A percentile compares a stretch with the other conserved stretches of the same genome.
phyloP scores from a whole-genome alignment of 768 basidiomycete species.

The Panaeolus cyanescens region DNA sequence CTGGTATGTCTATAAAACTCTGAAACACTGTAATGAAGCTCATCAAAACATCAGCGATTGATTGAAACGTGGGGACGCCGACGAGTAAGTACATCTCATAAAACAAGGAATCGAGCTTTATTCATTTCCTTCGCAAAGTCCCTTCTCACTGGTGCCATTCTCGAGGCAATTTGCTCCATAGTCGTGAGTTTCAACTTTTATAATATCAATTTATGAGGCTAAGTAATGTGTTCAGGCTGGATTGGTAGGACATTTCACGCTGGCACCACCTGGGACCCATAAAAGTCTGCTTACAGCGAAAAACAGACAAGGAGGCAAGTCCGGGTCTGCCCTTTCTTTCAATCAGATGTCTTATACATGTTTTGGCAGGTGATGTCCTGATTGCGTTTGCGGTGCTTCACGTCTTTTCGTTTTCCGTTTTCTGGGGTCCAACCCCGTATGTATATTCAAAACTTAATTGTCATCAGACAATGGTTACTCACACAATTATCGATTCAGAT shows the following conservation, averaged over 20 bases:
- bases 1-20: slow-evolving; percentile 36
- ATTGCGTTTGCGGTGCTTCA: slow-evolving; percentile 82
- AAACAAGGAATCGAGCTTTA: neutral
- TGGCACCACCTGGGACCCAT: slow-evolving; percentile 56
- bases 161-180: slow-evolving; percentile 62
- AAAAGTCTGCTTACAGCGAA: slow-evolving; percentile 47
- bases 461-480: neutral
- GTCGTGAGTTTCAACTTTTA: slow-evolving; percentile 42
- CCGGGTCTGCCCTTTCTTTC: neutral
- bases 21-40: neutral
- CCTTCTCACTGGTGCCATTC: slow-evolving; percentile 62
- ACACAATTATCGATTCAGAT: slow-evolving; percentile 27
- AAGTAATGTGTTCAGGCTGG: slow-evolving; percentile 47
- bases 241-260: slow-evolving; percentile 68
- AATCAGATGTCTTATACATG: neutral
- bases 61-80: slow-evolving; percentile 81
- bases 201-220: neutral
- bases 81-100: slow-evolving; percentile 38
- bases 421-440: slow-evolving; percentile 75
- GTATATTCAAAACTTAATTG: slow-evolving; percentile 11
- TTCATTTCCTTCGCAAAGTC: slow-evolving; percentile 32
- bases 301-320: slow-evolving; percentile 54
- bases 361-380: slow-evolving; percentile 65
- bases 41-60: slow-evolving; percentile 35
- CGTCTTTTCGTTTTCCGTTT: slow-evolving; percentile 69